phyloP scores from a whole-genome alignment of 108 stramenopile species.

The Skeletonema tropicum region DNA sequence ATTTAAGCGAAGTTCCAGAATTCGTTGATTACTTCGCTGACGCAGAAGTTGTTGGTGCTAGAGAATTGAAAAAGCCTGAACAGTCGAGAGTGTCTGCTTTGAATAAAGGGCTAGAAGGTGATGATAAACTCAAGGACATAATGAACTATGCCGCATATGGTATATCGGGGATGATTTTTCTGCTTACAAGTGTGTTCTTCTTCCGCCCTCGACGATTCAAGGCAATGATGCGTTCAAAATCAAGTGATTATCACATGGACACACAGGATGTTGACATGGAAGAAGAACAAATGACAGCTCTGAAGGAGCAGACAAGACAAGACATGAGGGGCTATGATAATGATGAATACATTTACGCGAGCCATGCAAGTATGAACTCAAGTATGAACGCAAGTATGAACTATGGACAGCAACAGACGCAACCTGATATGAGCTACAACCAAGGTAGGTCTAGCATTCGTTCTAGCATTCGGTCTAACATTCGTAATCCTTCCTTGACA shows the following conservation, averaged over 20 bases:
- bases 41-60: constrained; percentile 33
- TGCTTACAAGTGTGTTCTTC: constrained; percentile 34
- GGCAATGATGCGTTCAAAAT: constrained; percentile 29
- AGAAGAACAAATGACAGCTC: constrained; percentile 8
- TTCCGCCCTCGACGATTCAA: constrained; percentile 35
- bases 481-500: background rate
- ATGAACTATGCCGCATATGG: constrained; percentile 29
- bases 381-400: background rate
- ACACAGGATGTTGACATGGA: constrained; percentile 18
- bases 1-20: background rate
- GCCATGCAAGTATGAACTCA: background rate
- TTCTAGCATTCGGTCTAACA: background rate
- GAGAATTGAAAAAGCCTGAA: constrained; percentile 26
- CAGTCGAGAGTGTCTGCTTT: background rate
- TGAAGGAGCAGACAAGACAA: background rate
- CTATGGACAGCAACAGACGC: background rate
- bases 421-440: background rate
- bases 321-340: background rate
- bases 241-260: constrained; percentile 3
- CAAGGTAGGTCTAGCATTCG: background rate
- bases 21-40: constrained; percentile 27
- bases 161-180: constrained; percentile 25
- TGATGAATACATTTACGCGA: background rate
- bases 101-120: background rate
- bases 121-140: constrained; percentile 12